A percentile compares a stretch with the other conserved stretches of the same genome.
These are phyloP conservation scores for Sclerotinia minor DNA, from an alignment of 2,329 filamentous ascomycete genomes.

Conservation along the genomic window DNA sequence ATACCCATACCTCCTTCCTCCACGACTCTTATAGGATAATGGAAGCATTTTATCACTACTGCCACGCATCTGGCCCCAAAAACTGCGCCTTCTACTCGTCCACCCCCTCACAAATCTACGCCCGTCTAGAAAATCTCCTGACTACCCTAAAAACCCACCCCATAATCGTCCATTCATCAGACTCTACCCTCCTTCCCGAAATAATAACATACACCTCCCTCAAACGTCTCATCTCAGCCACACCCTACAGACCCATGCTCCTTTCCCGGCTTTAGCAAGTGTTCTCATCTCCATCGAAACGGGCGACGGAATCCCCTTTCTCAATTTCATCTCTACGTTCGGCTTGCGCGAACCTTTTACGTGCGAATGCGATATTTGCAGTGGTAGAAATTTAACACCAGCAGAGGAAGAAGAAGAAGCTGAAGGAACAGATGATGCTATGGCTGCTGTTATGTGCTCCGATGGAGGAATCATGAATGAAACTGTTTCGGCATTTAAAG, in stretches of 20 bases:
- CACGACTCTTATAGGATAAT: slow-evolving; percentile 39
- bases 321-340: slow-evolving; percentile 25
- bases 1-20: slow-evolving; percentile 47
- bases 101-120: slow-evolving; percentile 33
- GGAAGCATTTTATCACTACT: slow-evolving; percentile 38
- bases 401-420: slow-evolving; percentile 23
- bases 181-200: slow-evolving; percentile 28
- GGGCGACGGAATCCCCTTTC: slow-evolving; percentile 48
- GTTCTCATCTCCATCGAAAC: slow-evolving; percentile 37
- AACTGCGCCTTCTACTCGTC: slow-evolving; percentile 35
- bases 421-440: slow-evolving; percentile 34
- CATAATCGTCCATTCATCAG: slow-evolving; percentile 31
- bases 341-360: slow-evolving; percentile 27
- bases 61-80: slow-evolving; percentile 41
- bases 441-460: slow-evolving; percentile 37
- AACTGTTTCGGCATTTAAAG: slow-evolving; percentile 33
- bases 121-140: slow-evolving; percentile 43
- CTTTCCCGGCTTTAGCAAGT: slow-evolving; percentile 38
- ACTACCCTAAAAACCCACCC: slow-evolving; percentile 43
- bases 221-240: slow-evolving; percentile 33
- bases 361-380: slow-evolving; percentile 11
- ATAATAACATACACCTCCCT: slow-evolving; percentile 40
- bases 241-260: slow-evolving; percentile 39
- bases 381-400: slow-evolving; percentile 13
- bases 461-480: slow-evolving; percentile 34